Percentiles rank a stretch among this genome's conserved stretches.
These are phyloP conservation scores for Cytospora mali DNA, from an alignment of 2,329 filamentous ascomycete species.

Conservation along the genomic window DNA sequence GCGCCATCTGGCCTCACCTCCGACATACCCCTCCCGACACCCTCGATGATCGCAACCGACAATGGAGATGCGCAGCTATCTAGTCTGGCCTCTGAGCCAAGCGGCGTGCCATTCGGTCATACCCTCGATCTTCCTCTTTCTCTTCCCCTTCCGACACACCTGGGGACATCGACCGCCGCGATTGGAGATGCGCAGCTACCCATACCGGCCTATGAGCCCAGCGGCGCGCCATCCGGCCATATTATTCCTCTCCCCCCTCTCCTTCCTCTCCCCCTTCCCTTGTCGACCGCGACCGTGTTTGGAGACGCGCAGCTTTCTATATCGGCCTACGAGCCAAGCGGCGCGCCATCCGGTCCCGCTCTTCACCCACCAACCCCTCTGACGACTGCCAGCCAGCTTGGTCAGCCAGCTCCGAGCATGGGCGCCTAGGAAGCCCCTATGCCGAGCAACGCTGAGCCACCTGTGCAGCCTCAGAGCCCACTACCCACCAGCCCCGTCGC, in stretches of 20 bases:
- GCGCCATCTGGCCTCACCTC: conserved; percentile 4
- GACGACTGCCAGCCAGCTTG: background rate
- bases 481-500: background rate
- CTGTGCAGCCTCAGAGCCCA: background rate
- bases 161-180: too few species aligned
- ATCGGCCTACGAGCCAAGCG: background rate
- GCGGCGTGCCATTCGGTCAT: too few species aligned
- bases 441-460: background rate
- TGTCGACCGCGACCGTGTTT: background rate
- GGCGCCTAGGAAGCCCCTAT: conserved; percentile 2
- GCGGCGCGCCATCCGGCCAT: background rate
- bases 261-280: too few species aligned
- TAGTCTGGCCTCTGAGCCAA: too few species aligned
- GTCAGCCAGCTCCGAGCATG: background rate
- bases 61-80: background rate
- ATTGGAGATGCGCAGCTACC: background rate
- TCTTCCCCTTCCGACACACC: too few species aligned
- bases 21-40: background rate
- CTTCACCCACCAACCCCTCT: background rate
- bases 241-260: too few species aligned
- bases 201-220: background rate
- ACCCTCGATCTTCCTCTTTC: too few species aligned
- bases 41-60: background rate
- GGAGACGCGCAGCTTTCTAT: background rate
- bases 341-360: background rate